These are phyloP conservation scores for Teunomyces gatunensis DNA, from an alignment of 805 yeast genomes.

Conservation along the genomic window DNA sequence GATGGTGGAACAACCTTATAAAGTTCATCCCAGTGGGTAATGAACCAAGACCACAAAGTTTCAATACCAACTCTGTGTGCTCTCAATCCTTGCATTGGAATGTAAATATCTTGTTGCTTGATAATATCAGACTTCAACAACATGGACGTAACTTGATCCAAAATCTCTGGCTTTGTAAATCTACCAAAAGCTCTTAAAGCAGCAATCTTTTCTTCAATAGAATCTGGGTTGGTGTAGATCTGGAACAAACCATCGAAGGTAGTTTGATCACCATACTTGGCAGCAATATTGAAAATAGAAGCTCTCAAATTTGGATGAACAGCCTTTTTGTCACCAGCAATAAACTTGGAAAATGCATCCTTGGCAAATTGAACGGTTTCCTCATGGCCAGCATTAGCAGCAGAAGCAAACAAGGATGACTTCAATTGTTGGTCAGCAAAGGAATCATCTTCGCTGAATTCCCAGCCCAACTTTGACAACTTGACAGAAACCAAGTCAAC, in stretches of 20 bases:
- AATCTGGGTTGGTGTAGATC: slow-evolving; percentile 58
- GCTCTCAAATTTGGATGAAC: slow-evolving; percentile 73
- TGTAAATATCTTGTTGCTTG: slow-evolving; percentile 68
- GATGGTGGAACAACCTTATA: slow-evolving; percentile 74
- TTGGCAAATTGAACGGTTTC: slow-evolving; percentile 46
- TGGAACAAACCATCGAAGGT: slow-evolving; percentile 62
- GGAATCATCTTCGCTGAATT: slow-evolving; percentile 52
- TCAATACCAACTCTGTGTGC: slow-evolving; percentile 62
- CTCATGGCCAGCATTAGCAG: slow-evolving; percentile 51
- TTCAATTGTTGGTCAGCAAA: slow-evolving; percentile 67
- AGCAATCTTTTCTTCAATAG: slow-evolving; percentile 64
- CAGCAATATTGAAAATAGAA: slow-evolving; percentile 63
- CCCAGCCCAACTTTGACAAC: slow-evolving; percentile 61
- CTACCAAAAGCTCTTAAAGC: slow-evolving; percentile 71
- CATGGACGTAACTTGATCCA: slow-evolving; percentile 54
- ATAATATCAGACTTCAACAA: slow-evolving; percentile 57
- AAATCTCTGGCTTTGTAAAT: slow-evolving; percentile 50
- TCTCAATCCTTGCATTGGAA: slow-evolving; percentile 75
- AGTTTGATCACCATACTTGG: slow-evolving; percentile 57
- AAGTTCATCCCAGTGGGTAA: slow-evolving; percentile 69
- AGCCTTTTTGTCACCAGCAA: slow-evolving; percentile 63
- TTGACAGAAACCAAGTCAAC: slow-evolving; percentile 56
- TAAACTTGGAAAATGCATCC: slow-evolving; percentile 50
- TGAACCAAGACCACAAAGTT: slow-evolving; percentile 71
- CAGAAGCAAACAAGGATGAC: slow-evolving; percentile 58